These are phyloP conservation scores for Boletus tomentosulus DNA, from an alignment of 768 basidiomycete species.

Conservation along the genomic window DNA sequence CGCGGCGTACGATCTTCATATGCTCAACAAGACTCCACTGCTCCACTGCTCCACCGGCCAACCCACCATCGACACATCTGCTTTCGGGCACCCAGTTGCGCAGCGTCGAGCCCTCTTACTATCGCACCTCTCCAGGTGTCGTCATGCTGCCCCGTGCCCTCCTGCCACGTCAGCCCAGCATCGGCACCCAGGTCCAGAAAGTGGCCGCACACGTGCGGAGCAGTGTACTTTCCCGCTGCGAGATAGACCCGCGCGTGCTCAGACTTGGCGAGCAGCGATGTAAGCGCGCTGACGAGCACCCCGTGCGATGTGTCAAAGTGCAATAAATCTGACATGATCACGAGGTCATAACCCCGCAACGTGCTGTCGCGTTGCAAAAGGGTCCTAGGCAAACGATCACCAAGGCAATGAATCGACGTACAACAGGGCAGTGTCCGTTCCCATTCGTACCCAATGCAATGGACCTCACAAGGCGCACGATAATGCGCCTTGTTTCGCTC, in stretches of 20 bases:
- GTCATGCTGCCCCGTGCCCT: conserved; percentile 28
- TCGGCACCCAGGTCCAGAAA: conserved; percentile 43
- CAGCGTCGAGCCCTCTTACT: conserved; percentile 45
- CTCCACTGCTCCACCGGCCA: conserved; percentile 41
- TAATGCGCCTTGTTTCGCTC: conserved; percentile 42
- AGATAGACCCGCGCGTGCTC: conserved; percentile 47
- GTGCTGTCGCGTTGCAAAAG: conserved; percentile 6
- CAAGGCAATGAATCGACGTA: conserved; percentile 27
- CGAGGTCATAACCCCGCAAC: conserved; percentile 45
- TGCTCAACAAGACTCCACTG: neutral
- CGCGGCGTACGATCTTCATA: neutral
- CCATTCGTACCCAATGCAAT: conserved; percentile 60
- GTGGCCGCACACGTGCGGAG: conserved; percentile 43
- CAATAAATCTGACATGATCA: conserved; percentile 70
- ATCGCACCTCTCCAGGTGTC: conserved; percentile 46
- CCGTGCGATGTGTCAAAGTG: conserved; percentile 63
- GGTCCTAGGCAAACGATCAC: conserved; percentile 6
- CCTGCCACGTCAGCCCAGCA: conserved; percentile 47
- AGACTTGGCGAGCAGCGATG: conserved; percentile 42
- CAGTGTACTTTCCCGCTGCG: conserved; percentile 63
- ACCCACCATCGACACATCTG: conserved; percentile 61
- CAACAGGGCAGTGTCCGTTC: conserved; percentile 47
- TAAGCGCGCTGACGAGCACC: conserved; percentile 48
- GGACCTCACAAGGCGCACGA: conserved; percentile 38
- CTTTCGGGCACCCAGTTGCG: conserved; percentile 49